Evolutionary conservation across 768 basidiomycete genomes (phyloP).

Genomic region (Lentinula lateritia): DNA sequence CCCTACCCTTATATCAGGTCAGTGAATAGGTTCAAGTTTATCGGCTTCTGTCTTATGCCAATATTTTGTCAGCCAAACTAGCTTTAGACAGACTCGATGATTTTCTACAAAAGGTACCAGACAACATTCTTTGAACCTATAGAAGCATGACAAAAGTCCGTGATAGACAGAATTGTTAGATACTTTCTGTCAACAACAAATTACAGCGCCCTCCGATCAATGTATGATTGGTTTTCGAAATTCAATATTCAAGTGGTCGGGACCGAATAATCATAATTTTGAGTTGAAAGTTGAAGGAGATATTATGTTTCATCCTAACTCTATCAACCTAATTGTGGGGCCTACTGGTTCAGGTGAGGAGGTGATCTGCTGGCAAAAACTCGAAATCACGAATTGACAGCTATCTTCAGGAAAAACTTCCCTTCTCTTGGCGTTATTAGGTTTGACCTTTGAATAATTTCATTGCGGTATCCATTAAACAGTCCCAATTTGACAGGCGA

Average conservation of each 20-base stretch:
- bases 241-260: conserved; percentile 35
- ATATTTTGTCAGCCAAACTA: conserved; percentile 33
- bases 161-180: conserved; percentile 29
- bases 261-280: conserved; percentile 26
- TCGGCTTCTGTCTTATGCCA: background rate
- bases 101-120: conserved; percentile 32
- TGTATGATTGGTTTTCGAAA: conserved; percentile 30
- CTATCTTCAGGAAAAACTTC: conserved; percentile 35
- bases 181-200: conserved; percentile 11
- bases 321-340: conserved; percentile 39
- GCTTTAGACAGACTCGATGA: conserved; percentile 44
- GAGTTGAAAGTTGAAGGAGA: conserved; percentile 32
- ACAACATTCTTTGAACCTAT: background rate
- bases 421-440: conserved; percentile 42
- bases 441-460: conserved; percentile 15
- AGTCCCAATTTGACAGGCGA: conserved; percentile 23
- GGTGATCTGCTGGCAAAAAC: background rate
- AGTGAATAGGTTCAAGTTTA: background rate
- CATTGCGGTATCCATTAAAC: background rate
- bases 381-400: background rate
- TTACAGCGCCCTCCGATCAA: background rate
- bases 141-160: too few relatives aligned
- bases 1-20: conserved; percentile 20
- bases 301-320: conserved; percentile 35
- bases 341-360: conserved; percentile 24